Conservation (phyloP, 2,329 filamentous ascomycete species). For the Teratosphaeria destructans region DNA sequence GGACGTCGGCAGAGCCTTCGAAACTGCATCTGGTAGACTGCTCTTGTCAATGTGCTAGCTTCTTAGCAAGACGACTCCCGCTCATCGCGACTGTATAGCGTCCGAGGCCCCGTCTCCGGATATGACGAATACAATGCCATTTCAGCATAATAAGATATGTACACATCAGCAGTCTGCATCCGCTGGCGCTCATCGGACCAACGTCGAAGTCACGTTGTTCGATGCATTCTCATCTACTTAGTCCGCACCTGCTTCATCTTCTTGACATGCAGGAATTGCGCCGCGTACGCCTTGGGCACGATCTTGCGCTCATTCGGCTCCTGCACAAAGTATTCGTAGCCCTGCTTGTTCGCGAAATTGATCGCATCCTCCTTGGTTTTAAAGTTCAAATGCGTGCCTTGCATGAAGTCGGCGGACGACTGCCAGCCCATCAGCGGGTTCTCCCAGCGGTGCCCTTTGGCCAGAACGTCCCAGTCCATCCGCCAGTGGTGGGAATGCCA, state of each 20-base stretch:
- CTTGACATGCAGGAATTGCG: constrained; percentile 82
- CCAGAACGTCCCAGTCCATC: constrained; percentile 95
- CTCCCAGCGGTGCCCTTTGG: constrained; percentile 94
- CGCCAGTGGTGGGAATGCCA: constrained; percentile 82
- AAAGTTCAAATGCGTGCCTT: constrained; percentile 85
- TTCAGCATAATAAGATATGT: background rate
- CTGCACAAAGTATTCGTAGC: constrained; percentile 98
- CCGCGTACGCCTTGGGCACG: constrained; percentile 86
- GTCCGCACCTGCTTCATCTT: constrained; percentile 75
- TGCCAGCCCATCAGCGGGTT: constrained; percentile 99
- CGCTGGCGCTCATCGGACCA: background rate
- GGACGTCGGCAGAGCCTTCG: too few relatives aligned
- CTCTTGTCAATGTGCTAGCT: too few relatives aligned
- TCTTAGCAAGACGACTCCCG: too few relatives aligned
- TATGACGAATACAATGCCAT: background rate
- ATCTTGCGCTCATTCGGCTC: constrained; percentile 85
- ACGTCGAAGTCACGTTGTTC: background rate
- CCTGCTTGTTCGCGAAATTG: constrained; percentile 92
- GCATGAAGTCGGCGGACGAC: constrained; percentile 88
- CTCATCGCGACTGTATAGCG: too few relatives aligned
- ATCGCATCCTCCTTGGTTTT: constrained; percentile 91
- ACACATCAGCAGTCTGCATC: background rate
- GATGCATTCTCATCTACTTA: constrained; percentile 50
- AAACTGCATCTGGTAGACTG: too few relatives aligned
- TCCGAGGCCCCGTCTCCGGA: background rate